Conservation (phyloP, 768 basidiomycete species). For the Lentinus tigrinus region DNA sequence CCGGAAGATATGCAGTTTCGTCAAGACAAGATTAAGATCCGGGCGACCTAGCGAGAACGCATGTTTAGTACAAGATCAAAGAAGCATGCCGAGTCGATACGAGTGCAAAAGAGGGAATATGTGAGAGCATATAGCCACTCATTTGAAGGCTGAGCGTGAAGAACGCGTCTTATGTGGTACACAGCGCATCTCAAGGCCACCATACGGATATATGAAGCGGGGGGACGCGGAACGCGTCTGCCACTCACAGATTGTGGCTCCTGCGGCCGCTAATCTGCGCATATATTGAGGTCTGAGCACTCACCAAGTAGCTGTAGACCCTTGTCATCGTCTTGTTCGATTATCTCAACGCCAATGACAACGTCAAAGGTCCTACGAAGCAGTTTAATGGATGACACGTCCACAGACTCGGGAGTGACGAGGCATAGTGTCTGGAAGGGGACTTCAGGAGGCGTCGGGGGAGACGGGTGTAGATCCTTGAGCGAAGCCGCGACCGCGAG, state of each 20-base stretch:
- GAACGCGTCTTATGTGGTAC: background rate
- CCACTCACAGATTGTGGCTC: background rate
- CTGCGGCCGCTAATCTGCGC: background rate
- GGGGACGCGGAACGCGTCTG: background rate
- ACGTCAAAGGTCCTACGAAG: conserved; percentile 78
- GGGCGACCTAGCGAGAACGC: conserved; percentile 67
- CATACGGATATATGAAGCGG: background rate
- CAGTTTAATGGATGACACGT: conserved; percentile 75
- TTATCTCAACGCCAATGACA: conserved; percentile 90
- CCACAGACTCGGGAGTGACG: conserved; percentile 91
- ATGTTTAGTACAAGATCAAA: background rate
- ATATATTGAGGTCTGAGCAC: conserved; percentile 20
- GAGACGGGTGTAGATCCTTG: conserved; percentile 69
- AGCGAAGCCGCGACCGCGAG: conserved; percentile 85
- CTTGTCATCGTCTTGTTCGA: conserved; percentile 63
- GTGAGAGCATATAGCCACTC: background rate
- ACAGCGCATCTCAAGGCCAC: too few species aligned
- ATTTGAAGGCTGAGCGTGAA: background rate
- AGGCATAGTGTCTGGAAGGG: conserved; percentile 84
- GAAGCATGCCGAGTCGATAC: background rate
- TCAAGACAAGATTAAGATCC: conserved; percentile 90
- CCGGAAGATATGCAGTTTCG: conserved; percentile 95
- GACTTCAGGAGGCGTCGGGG: conserved; percentile 56
- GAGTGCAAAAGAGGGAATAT: background rate
- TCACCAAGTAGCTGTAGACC: conserved; percentile 83